These are phyloP conservation scores for Dillenia turbinata DNA, from an alignment of 164 flowering plant species.

Conservation along the genomic window DNA sequence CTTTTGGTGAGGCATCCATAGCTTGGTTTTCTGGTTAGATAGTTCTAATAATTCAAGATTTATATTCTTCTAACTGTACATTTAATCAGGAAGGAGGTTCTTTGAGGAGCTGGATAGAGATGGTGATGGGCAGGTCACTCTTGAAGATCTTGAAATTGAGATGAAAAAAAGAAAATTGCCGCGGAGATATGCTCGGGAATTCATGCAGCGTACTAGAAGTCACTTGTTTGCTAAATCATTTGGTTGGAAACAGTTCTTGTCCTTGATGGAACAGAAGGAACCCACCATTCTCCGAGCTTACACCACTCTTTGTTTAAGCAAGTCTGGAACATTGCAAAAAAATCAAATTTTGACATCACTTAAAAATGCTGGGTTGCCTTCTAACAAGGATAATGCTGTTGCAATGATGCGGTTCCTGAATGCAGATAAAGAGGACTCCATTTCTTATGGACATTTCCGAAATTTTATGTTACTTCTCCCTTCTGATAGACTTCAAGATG, in stretches of 20 bases:
- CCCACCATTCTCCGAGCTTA: slow-evolving; percentile 96
- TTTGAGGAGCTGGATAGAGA: slow-evolving; percentile 97
- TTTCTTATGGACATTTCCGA: slow-evolving; percentile 95
- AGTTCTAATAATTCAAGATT: no score
- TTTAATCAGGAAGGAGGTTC: slow-evolving; percentile 75
- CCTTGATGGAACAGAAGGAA: slow-evolving; percentile 97
- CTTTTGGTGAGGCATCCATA: no score
- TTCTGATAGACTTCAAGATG: slow-evolving; percentile 89
- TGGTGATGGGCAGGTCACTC: slow-evolving; percentile 90
- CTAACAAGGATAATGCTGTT: slow-evolving; percentile 90
- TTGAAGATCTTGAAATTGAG: slow-evolving; percentile 95
- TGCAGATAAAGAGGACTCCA: slow-evolving; percentile 85
- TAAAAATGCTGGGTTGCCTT: slow-evolving; percentile 90
- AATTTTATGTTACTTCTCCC: slow-evolving; percentile 97
- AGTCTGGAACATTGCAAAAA: slow-evolving; percentile 92
- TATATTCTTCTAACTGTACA: neutral
- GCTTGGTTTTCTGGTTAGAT: no score
- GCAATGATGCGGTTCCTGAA: slow-evolving; percentile 97
- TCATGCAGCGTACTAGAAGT: slow-evolving; percentile 78
- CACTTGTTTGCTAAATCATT: slow-evolving; percentile 88
- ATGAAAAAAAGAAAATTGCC: slow-evolving; percentile 90
- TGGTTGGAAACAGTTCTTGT: slow-evolving; percentile 92
- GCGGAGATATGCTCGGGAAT: slow-evolving; percentile 81
- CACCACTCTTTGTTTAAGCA: slow-evolving; percentile 91
- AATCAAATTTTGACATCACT: slow-evolving; percentile 85